phyloP scores from a whole-genome alignment of 768 basidiomycete genomes.

The Terana coerulea region DNA sequence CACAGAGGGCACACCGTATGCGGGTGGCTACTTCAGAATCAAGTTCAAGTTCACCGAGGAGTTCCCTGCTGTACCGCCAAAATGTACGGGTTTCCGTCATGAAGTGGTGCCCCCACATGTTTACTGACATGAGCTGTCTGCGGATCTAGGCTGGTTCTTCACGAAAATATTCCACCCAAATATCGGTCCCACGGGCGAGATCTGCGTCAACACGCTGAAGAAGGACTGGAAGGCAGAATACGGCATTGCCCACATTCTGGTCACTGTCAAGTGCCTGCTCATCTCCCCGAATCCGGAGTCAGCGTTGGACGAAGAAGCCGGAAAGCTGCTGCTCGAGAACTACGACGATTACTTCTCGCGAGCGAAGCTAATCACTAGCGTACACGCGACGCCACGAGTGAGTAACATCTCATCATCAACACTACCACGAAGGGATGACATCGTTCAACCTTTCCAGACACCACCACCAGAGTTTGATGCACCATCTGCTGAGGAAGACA shows the following conservation, averaged over 20 bases:
- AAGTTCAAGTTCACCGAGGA: conserved; percentile 91
- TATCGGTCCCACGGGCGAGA: conserved; percentile 85
- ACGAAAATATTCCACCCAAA: conserved; percentile 99
- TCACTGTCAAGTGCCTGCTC: conserved; percentile 91
- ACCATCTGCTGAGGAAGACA: conserved; percentile 66
- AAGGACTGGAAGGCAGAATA: conserved; percentile 95
- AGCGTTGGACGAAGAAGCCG: conserved; percentile 93
- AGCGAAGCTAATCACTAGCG: conserved; percentile 83
- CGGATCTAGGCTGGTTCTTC: conserved; percentile 68
- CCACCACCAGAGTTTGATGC: conserved; percentile 18
- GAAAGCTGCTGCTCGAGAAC: conserved; percentile 85
- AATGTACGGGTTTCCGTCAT: conserved; percentile 68
- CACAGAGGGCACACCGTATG: conserved; percentile 63
- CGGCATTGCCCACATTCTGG: conserved; percentile 87
- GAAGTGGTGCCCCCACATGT: not conserved
- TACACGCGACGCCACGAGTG: conserved; percentile 83
- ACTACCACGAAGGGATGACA: not conserved
- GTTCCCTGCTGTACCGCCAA: conserved; percentile 91
- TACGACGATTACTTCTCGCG: conserved; percentile 86
- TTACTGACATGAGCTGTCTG: conserved; percentile 2
- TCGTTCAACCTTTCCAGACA: not conserved
- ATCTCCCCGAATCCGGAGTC: conserved; percentile 98
- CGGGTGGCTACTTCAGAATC: conserved; percentile 67
- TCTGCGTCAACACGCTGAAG: conserved; percentile 96
- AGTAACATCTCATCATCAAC: conserved; percentile 24